A percentile compares a stretch with the other conserved stretches of the same genome.
phyloP scores from a whole-genome alignment of 2,329 filamentous ascomycete genomes.

The Fusarium succisae region DNA sequence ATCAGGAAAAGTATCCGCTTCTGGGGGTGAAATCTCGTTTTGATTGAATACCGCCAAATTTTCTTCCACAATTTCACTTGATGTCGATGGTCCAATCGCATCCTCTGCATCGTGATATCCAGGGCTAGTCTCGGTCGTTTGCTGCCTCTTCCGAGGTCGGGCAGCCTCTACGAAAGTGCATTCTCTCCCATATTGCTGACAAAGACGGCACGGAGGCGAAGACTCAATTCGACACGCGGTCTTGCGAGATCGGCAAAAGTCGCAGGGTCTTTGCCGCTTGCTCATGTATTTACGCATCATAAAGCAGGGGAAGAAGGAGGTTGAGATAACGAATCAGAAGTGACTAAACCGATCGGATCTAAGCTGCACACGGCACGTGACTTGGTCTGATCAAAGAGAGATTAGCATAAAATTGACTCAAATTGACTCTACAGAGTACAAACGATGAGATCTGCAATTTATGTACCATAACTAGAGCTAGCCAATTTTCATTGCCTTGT shows the following conservation, averaged over 20 bases:
- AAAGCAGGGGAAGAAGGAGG: rapidly evolving
- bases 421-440: no score
- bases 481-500: no score
- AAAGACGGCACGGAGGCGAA: neutral
- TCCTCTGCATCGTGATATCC: no score
- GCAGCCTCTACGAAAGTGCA: neutral
- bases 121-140: neutral
- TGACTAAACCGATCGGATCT: neutral
- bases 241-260: neutral
- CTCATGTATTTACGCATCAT: conserved; percentile 13
- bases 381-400: no score
- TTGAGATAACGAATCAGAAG: neutral
- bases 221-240: neutral
- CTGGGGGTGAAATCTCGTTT: neutral
- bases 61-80: rapidly evolving
- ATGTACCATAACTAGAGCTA: no score
- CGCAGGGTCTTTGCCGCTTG: conserved; percentile 6
- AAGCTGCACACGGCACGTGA: neutral
- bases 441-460: no score
- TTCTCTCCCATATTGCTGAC: neutral
- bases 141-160: neutral
- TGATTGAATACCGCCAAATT: rapidly evolving
- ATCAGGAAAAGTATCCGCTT: neutral
- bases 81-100: rapidly evolving
- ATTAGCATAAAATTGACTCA: no score